Conservation (phyloP, 352 stramenopile genomes). For the Phytophthora aleatoria region DNA sequence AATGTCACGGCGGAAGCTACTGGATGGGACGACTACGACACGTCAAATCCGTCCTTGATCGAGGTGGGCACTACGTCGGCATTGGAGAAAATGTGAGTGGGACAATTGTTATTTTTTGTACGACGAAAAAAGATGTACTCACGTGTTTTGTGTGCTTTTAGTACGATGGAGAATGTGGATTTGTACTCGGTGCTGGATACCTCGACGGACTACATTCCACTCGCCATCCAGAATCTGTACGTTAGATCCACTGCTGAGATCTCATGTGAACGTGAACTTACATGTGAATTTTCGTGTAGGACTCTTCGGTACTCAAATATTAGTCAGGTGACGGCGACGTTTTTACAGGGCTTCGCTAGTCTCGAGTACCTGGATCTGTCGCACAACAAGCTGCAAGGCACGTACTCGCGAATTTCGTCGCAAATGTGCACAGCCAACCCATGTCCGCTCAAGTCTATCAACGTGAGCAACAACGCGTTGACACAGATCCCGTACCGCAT, state of each 20-base stretch:
- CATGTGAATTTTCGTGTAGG: constrained; percentile 11
- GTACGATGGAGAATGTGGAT: constrained; percentile 50
- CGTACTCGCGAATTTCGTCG: constrained; percentile 54
- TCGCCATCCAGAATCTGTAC: constrained; percentile 52
- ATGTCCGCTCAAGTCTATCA: constrained; percentile 54
- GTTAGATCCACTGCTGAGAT: background rate
- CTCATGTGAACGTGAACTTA: constrained; percentile 4
- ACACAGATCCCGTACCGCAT: constrained; percentile 46
- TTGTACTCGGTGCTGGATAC: constrained; percentile 39
- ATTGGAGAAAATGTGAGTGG: constrained; percentile 40
- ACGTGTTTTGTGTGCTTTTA: constrained; percentile 11
- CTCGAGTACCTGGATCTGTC: constrained; percentile 53
- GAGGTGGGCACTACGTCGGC: constrained; percentile 41
- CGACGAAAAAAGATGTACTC: background rate
- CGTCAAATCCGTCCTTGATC: constrained; percentile 41
- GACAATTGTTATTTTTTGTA: background rate
- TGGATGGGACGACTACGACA: constrained; percentile 44
- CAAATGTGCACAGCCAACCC: constrained; percentile 54
- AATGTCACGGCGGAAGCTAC: constrained; percentile 49
- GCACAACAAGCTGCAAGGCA: constrained; percentile 48
- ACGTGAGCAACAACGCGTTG: constrained; percentile 48
- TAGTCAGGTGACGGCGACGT: constrained; percentile 42
- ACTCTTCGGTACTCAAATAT: constrained; percentile 50
- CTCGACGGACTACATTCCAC: constrained; percentile 45
- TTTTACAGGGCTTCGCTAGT: constrained; percentile 50